These are phyloP conservation scores for Tricharina praecox DNA, from an alignment of 495 filamentous ascomycete species.

Conservation along the genomic window DNA sequence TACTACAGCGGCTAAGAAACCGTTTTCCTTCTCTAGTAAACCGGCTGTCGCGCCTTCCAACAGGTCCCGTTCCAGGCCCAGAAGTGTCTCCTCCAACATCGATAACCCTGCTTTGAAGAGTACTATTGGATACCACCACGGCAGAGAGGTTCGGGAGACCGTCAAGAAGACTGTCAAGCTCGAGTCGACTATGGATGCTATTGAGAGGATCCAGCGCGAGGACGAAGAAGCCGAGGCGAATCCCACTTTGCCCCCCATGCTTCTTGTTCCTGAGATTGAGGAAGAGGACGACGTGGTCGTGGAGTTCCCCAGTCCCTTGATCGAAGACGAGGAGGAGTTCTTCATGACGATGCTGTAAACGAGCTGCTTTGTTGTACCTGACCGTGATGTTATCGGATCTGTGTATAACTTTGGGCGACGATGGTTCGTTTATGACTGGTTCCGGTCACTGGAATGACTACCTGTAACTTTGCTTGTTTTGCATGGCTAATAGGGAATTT, in stretches of 20 bases:
- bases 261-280: neutral
- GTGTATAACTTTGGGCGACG: too few relatives aligned
- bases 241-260: neutral
- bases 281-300: slow-evolving; percentile 3
- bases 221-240: neutral
- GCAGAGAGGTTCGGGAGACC: slow-evolving; percentile 11
- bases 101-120: slow-evolving; percentile 10
- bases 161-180: slow-evolving; percentile 10
- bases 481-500: too few relatives aligned
- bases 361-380: too few relatives aligned
- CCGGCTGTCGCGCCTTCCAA: slow-evolving; percentile 1
- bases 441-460: too few relatives aligned
- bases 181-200: slow-evolving; percentile 19
- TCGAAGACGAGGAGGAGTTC: slow-evolving; percentile 20
- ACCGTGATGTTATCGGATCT: too few relatives aligned
- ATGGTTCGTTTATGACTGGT: too few relatives aligned
- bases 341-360: slow-evolving; percentile 18
- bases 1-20: slow-evolving; percentile 7
- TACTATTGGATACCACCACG: slow-evolving; percentile 16
- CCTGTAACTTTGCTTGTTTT: too few relatives aligned
- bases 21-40: neutral
- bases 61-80: neutral
- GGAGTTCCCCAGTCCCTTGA: slow-evolving; percentile 1
- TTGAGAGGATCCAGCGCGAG: slow-evolving; percentile 19
- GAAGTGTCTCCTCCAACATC: neutral